A percentile compares a stretch with the other conserved stretches of the same genome.
Evolutionary conservation across 2,329 filamentous ascomycete genomes (phyloP).

Genomic region (Cryphonectria parasitica): DNA sequence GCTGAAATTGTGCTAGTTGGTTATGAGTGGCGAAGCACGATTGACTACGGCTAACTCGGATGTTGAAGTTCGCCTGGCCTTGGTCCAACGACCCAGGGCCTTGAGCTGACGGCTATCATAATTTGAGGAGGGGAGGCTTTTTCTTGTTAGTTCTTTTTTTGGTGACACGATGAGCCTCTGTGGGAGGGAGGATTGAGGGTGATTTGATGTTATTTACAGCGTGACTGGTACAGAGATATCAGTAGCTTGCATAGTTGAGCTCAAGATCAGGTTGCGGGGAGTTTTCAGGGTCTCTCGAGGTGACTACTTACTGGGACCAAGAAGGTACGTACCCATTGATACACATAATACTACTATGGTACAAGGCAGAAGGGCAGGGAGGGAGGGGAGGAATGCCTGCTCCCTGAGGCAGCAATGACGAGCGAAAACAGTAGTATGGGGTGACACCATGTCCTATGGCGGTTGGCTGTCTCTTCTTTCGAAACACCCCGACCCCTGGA

Average conservation of each 20-base stretch:
- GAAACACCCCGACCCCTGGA: constrained; percentile 7
- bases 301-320: too few relatives aligned
- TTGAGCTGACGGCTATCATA: not conserved
- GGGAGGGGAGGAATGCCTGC: not conserved
- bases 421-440: constrained; percentile 1
- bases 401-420: constrained; percentile 13
- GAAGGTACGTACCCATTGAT: too few relatives aligned
- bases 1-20: not conserved
- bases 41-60: not conserved
- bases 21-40: not conserved
- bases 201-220: not conserved
- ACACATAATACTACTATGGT: too few relatives aligned
- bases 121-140: not conserved
- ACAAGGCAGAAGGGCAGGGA: not conserved
- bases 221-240: not conserved
- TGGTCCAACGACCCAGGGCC: not conserved
- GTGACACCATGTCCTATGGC: constrained; percentile 1
- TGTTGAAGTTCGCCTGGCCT: not conserved
- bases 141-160: not conserved
- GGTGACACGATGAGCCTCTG: not conserved
- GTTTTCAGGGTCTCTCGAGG: too few relatives aligned
- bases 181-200: not conserved
- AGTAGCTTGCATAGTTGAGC: too few relatives aligned
- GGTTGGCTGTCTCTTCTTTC: constrained; percentile 15
- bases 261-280: too few relatives aligned